Conservation (phyloP, 2,329 filamentous ascomycete species). For the Clarireedia sp. region DNA sequence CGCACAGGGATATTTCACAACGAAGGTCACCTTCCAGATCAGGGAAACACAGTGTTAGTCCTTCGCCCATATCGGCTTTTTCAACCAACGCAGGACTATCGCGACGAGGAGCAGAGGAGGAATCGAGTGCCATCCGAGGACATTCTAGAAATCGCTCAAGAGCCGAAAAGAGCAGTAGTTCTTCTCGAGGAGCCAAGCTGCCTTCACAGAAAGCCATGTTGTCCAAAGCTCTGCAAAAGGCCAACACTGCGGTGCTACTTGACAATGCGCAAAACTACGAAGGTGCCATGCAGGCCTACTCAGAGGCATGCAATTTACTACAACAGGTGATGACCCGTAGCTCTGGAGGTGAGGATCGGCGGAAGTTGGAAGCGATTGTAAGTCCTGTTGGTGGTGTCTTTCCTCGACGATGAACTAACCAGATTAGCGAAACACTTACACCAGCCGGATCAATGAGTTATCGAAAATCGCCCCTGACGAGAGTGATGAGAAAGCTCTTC, state of each 20-base stretch:
- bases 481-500: conserved; percentile 65
- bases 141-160: conserved; percentile 42
- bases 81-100: conserved; percentile 6
- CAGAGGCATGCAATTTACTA: conserved; percentile 80
- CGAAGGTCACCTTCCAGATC: conserved; percentile 17
- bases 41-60: conserved; percentile 16
- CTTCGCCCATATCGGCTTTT: conserved; percentile 15
- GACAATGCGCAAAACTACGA: conserved; percentile 96
- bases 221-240: conserved; percentile 89
- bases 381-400: conserved; percentile 34
- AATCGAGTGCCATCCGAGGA: conserved; percentile 16
- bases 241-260: conserved; percentile 88
- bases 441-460: conserved; percentile 79
- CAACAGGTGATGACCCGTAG: conserved; percentile 83
- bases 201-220: conserved; percentile 90
- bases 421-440: conserved; percentile 74
- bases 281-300: conserved; percentile 82
- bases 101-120: conserved; percentile 11
- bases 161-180: conserved; percentile 37
- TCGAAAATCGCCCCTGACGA: conserved; percentile 57
- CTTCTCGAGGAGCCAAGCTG: conserved; percentile 33
- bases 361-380: conserved; percentile 89
- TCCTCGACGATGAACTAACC: conserved; percentile 15
- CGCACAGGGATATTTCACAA: conserved; percentile 20
- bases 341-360: conserved; percentile 75